Percentiles rank a stretch among this genome's conserved stretches.
Conservation (phyloP, 495 filamentous ascomycete species). For the Thozetella sp. region DNA sequence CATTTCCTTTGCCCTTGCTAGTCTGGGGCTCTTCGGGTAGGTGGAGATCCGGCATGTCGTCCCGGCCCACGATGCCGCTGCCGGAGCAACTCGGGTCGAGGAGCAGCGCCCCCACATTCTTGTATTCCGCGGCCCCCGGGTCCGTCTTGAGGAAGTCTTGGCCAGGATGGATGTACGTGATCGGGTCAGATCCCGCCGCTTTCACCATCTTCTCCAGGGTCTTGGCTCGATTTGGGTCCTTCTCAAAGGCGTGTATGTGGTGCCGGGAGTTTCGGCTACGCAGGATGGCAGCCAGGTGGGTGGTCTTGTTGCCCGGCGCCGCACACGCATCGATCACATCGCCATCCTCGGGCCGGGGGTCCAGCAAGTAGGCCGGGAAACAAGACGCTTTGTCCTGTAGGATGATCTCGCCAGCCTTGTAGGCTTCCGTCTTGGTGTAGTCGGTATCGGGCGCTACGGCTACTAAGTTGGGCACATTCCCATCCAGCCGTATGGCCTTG, state of each 20-base stretch:
- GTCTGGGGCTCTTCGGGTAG: slow-evolving; percentile 49
- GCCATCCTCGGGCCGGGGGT: slow-evolving; percentile 59
- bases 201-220: slow-evolving; percentile 83
- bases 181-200: slow-evolving; percentile 65
- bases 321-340: slow-evolving; percentile 88
- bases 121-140: slow-evolving; percentile 51
- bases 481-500: slow-evolving; percentile 60
- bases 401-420: slow-evolving; percentile 76
- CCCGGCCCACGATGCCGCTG: slow-evolving; percentile 87
- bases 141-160: slow-evolving; percentile 80
- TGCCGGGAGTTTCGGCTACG: slow-evolving; percentile 20
- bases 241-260: slow-evolving; percentile 71
- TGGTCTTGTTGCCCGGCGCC: slow-evolving; percentile 96
- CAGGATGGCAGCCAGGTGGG: slow-evolving; percentile 81
- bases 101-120: slow-evolving; percentile 71
- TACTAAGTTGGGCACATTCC: slow-evolving; percentile 79
- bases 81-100: slow-evolving; percentile 95
- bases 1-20: slow-evolving; percentile 43
- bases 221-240: slow-evolving; percentile 63
- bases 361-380: slow-evolving; percentile 86
- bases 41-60: slow-evolving; percentile 68
- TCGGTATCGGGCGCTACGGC: slow-evolving; percentile 72
- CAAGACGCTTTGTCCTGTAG: slow-evolving; percentile 97
- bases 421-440: slow-evolving; percentile 69
- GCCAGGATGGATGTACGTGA: slow-evolving; percentile 66